Base-by-base conservation (phyloP, 768 basidiomycete species). In the Termitomyces sp. region DNA sequence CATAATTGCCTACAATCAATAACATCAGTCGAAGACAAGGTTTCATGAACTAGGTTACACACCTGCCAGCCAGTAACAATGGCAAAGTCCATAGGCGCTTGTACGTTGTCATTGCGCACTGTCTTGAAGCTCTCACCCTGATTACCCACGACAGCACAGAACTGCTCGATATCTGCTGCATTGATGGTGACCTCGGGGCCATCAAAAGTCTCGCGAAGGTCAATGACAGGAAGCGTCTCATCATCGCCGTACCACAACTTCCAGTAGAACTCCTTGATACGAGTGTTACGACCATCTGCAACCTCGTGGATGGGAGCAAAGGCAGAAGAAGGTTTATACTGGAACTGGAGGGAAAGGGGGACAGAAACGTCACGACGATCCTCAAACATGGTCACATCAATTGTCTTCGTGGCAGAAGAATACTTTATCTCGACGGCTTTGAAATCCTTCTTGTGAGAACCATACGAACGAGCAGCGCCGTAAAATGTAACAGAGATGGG, bases 21-120 rank as follows among this genome's bases (percentile, higher is more conserved):
- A 28, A 17, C n/a, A 48, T 41, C 51, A 34, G 41, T 61, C 51
- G 62, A 34, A 53, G 19, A 45, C 40, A 28, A 53, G 35, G 24
- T 17, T 24, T 14, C 41, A 53, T 45, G 7, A 19, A 54, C 26
- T 28, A 42, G 28, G 22, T 50, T 3, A 71, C 87, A 57, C 67
- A 93, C 94, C 87, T 96, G 86, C 97, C 97, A 99, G 45, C 96
- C 95, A 40, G 94, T 87, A 49, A 98, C 96, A 65, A 99, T 99
- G 24, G 95, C 93, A 64, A 97, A 98, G 73, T 98, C 96, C 92
- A 99, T 96, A 0, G 97, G 97, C 2, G 96, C 93, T 64, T 89
- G 83, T 43, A 93, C 82, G 34, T 77, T 77, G 22, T 77, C 76
- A 46, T 77, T 85, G 54, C 93, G 80, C 3, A 77, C 82, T 12